Conservation (phyloP, 169 alveolate species). For the Plasmodium reichenowi region DNA sequence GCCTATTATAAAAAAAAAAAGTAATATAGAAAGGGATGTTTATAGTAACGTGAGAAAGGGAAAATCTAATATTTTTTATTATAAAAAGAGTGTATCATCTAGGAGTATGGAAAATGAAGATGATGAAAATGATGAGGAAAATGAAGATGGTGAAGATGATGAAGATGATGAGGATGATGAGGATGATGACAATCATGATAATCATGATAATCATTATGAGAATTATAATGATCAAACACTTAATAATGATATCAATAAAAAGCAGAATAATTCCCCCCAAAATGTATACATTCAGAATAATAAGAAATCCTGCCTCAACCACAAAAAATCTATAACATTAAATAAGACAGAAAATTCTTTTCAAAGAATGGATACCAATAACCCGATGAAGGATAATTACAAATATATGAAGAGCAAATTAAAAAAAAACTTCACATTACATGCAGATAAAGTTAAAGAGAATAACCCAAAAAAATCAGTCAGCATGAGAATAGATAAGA, state of each 20-base stretch:
- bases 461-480: slow-evolving; percentile 29
- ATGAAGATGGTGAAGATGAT: not conserved
- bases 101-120: not conserved
- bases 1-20: not conserved
- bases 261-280: no score
- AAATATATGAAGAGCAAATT: slow-evolving; percentile 12
- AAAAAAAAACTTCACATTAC: slow-evolving; percentile 42
- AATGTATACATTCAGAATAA: no score
- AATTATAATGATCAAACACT: not conserved
- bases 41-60: not conserved
- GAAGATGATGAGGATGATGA: not conserved
- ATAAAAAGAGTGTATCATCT: not conserved
- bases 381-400: slow-evolving; percentile 9
- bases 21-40: not conserved
- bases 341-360: slow-evolving; percentile 17
- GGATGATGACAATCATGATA: not conserved
- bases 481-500: slow-evolving; percentile 41
- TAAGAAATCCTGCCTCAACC: no score
- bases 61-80: not conserved
- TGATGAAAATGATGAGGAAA: not conserved
- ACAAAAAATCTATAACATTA: no score
- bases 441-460: slow-evolving; percentile 7
- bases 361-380: slow-evolving; percentile 17
- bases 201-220: not conserved
- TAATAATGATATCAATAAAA: no score